Conservation (phyloP, 2,329 filamentous ascomycete species). For the Drechmeria coniospora region DNA sequence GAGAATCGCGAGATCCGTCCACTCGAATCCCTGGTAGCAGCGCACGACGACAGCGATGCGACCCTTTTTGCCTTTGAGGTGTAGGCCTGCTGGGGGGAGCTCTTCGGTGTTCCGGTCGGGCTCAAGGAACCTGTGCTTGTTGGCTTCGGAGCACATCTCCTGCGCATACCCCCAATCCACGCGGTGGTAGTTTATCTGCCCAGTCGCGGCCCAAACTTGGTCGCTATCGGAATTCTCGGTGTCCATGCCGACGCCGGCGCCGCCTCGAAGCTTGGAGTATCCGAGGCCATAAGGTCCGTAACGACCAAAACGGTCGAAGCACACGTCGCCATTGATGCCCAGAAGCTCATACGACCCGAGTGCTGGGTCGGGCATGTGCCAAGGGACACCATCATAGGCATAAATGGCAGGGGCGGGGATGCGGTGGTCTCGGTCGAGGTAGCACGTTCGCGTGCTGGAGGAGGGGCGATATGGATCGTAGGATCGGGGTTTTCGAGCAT, state of each 20-base stretch:
- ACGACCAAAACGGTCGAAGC: slow-evolving; percentile 76
- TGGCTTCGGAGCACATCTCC: slow-evolving; percentile 37
- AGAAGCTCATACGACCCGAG: slow-evolving; percentile 64
- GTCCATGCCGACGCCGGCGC: slow-evolving; percentile 54
- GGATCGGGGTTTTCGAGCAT: slow-evolving; percentile 27
- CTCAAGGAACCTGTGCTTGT: slow-evolving; percentile 43
- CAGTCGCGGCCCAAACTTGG: slow-evolving; percentile 36
- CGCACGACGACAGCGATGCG: slow-evolving; percentile 67
- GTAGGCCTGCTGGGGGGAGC: slow-evolving; percentile 9
- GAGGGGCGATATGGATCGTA: slow-evolving; percentile 59
- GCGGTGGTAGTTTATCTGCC: slow-evolving; percentile 39
- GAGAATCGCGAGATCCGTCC: slow-evolving; percentile 61
- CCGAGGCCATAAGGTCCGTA: slow-evolving; percentile 76
- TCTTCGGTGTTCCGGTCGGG: slow-evolving; percentile 23
- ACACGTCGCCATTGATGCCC: slow-evolving; percentile 62
- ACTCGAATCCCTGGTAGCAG: slow-evolving; percentile 65
- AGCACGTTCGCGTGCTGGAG: slow-evolving; percentile 42
- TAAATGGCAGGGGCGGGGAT: slow-evolving; percentile 46
- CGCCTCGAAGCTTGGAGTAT: slow-evolving; percentile 60
- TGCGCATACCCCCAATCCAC: slow-evolving; percentile 42
- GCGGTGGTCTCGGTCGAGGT: slow-evolving; percentile 42
- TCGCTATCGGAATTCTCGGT: slow-evolving; percentile 55
- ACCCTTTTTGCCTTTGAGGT: slow-evolving; percentile 22
- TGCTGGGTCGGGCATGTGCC: slow-evolving; percentile 62
- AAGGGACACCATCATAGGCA: slow-evolving; percentile 54